These are phyloP conservation scores for Pythium monospermum DNA, from an alignment of 352 stramenopile species.

Conservation along the genomic window DNA sequence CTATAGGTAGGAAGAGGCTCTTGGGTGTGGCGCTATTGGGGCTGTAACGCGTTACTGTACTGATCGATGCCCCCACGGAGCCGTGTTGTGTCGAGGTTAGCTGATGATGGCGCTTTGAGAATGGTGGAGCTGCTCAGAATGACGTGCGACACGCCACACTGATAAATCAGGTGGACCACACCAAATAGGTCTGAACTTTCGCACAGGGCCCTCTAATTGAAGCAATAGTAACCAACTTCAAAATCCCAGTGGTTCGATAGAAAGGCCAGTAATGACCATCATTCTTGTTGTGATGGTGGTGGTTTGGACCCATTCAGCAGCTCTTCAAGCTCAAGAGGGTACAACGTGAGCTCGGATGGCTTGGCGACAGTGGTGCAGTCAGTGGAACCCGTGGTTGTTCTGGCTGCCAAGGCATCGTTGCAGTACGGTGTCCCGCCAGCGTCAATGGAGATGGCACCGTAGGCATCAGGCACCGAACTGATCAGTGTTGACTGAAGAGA, in stretches of 20 bases:
- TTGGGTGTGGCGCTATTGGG: too few species aligned
- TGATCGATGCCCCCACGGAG: too few species aligned
- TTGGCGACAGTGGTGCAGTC: constrained; percentile 1
- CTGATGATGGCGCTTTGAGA: not conserved
- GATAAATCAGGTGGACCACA: constrained; percentile 12
- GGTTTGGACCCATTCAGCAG: constrained; percentile 5
- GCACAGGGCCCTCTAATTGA: constrained; percentile 2
- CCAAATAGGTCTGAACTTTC: constrained; percentile 8
- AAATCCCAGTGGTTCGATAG: not conserved
- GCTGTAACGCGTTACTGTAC: too few species aligned
- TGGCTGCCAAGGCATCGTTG: not conserved
- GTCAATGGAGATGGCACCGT: not conserved
- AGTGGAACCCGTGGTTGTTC: not conserved
- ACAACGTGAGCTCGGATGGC: not conserved
- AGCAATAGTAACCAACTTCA: not conserved
- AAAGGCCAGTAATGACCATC: constrained; percentile 5
- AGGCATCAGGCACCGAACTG: not conserved
- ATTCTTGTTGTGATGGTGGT: not conserved
- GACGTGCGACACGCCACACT: too few species aligned
- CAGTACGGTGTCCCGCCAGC: constrained; percentile 9
- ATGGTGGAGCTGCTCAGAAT: not conserved
- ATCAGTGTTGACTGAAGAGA: constrained; percentile 7
- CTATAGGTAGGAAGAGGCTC: too few species aligned
- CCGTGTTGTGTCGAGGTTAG: too few species aligned
- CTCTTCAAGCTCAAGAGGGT: constrained; percentile 17